Evolutionary conservation across 768 basidiomycete genomes (phyloP), one percentile per base, ranked within the genome.

Genomic region (Phanerochaete sordida): DNA sequence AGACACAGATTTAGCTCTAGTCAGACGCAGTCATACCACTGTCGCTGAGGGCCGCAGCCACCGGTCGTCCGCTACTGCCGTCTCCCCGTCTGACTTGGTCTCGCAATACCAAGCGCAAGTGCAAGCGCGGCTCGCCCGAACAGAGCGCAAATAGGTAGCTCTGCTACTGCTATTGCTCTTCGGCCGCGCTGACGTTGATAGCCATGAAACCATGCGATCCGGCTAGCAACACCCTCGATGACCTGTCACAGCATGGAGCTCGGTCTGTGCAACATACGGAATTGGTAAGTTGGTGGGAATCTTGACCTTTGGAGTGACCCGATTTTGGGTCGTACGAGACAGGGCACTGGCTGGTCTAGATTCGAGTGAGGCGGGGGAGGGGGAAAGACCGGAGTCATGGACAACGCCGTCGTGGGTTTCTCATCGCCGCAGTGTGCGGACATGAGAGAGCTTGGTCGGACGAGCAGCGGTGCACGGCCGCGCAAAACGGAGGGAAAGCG

Each of bases 371-470:
- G 30, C 33, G 21, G 33, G 13, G n/a, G 35, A 43, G 21, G 37
- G 37, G 12, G 16, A n/a, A 24, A 54, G 53, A 54, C 35, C 53
- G 53, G 53, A 35, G 35, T 54, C 43, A 54, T 39, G 53, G 37
- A 15, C 26, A 11, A 16, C 23, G 23, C 21, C 3, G 50, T 54
- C 31, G 53, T 39, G n/a, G 21, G 16, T 26, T 21, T 21, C 35
- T 21, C 23, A 54, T 21, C 31, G 35, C 53, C 53, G 53, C 53
- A 39, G 53, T 8, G 53, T 15, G 24, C 53, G 53, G 53, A 23
- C 33, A 54, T 19, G 53, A 54, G 53, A 54, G 21, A 30, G 21
- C 35, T n/a, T 39, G 35, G 48, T 58, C 47, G 57, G 56, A 49
- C 47, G 21, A 54, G 13, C 31, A 43, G 53, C 53, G 53, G 53